Evolutionary conservation across 169 alveolate species (phyloP), one percentile per base, ranked within the genome.

Genomic region (Eimeria maxima): DNA sequence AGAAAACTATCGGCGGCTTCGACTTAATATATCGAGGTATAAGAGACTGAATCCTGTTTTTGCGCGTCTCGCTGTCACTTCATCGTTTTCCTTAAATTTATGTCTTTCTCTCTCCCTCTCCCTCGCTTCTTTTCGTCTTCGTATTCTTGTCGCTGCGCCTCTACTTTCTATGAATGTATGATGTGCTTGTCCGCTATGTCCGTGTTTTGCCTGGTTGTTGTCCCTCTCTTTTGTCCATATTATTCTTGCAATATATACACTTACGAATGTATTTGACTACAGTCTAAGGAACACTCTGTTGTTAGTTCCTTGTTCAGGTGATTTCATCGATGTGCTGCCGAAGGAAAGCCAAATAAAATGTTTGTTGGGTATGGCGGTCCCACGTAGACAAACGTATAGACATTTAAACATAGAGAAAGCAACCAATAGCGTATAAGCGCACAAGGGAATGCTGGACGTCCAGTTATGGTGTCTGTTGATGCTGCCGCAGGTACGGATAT

Each of bases 1-100:
- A 93, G 65, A 20, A 38, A 18, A 78, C 47, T 2, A 78, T 95
- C 16, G 96, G 97, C 4, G 97, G 95, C 22, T 95, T 95, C 55
- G 94, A 57, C n/a, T 83, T 95, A 4, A 55, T 95, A 8, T 89
- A 89, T 87, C 80, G 81, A 63, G 96, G 96, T 63, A 60, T 18
- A 14, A 53, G 11, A 2, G 11, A 53, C 18, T 53, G 11, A 16
- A 8, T 53, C 18, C 18, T 53, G 63, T 8, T 16, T 53, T 53
- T 53, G 63, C 18, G 22, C 18, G 11, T 53, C 63, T 53, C 63
- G 11, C 18, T 53, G 63, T 53, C 18, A 11, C 22, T 53, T 0
- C 18, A 16, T 2, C 11, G 11, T 53, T 53, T 53, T 2, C 18
- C 63, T 53, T 53, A 16, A 11, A 1, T 53, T 53, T 53, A 16